Evolutionary conservation across 1,139 yeast genomes (phyloP).

Genomic region (Magnusiomyces fungicola): DNA sequence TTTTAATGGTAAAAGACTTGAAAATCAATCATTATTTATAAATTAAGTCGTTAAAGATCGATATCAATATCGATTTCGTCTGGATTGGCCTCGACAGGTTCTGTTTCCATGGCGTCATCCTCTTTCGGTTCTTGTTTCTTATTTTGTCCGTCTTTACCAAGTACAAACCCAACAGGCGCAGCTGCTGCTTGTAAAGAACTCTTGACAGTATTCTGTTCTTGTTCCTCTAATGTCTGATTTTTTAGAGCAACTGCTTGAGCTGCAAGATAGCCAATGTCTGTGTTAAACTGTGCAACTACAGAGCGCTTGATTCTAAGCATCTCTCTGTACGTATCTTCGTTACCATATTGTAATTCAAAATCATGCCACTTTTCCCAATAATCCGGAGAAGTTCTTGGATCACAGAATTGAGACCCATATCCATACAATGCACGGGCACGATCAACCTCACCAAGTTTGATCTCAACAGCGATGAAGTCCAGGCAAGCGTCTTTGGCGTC

Average conservation of each 20-base stretch:
- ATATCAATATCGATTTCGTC: constrained; percentile 63
- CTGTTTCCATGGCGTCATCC: constrained; percentile 13
- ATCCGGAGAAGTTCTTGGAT: constrained; percentile 33
- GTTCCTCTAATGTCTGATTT: constrained; percentile 12
- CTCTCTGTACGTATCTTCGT: constrained; percentile 63
- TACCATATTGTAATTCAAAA: constrained; percentile 66
- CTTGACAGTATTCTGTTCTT: constrained; percentile 7
- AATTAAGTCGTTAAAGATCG: constrained; percentile 37
- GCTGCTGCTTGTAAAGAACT: constrained; percentile 22
- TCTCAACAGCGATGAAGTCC: constrained; percentile 43
- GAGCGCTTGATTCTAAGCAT: constrained; percentile 62
- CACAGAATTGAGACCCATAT: constrained; percentile 42
- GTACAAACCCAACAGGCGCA: constrained; percentile 51
- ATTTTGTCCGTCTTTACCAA: constrained; percentile 13
- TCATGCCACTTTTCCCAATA: constrained; percentile 64
- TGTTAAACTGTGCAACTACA: constrained; percentile 37
- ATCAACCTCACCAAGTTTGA: constrained; percentile 42
- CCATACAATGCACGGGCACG: constrained; percentile 57
- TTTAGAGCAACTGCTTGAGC: constrained; percentile 22
- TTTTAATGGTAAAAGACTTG: too few relatives aligned
- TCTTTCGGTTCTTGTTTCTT: background rate
- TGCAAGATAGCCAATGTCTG: constrained; percentile 33
- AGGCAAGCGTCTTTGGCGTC: constrained; percentile 31
- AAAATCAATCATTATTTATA: constrained; percentile 2
- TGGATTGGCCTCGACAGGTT: constrained; percentile 38